Percentiles rank a stretch among this genome's conserved stretches.
Conservation (phyloP, 768 basidiomycete species). For the Wakefieldia striispora region DNA sequence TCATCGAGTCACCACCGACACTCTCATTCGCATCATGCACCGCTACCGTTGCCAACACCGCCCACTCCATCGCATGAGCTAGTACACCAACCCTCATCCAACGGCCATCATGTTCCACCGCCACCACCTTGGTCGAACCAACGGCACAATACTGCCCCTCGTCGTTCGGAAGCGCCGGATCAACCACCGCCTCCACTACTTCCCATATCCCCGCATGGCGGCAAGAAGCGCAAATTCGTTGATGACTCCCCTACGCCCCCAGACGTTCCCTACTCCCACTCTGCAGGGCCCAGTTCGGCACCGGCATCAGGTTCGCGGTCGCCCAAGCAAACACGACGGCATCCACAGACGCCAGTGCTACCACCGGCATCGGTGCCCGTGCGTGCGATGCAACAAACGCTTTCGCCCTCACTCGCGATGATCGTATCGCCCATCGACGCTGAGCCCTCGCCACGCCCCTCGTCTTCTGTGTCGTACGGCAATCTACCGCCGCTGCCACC, state of each 20-base stretch:
- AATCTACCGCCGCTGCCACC: slow-evolving; percentile 10
- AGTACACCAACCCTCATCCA: slow-evolving; percentile 27
- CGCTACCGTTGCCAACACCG: slow-evolving; percentile 31
- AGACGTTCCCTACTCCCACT: slow-evolving; percentile 8
- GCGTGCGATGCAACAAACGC: slow-evolving; percentile 34
- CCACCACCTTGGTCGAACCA: slow-evolving; percentile 35
- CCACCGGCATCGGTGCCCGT: slow-evolving; percentile 24
- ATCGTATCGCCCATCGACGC: slow-evolving; percentile 34
- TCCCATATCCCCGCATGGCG: slow-evolving; percentile 29
- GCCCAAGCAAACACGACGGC: slow-evolving; percentile 33
- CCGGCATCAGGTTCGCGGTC: slow-evolving; percentile 26
- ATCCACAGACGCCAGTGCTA: slow-evolving; percentile 33
- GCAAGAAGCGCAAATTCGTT: slow-evolving; percentile 35
- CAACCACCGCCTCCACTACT: slow-evolving; percentile 8
- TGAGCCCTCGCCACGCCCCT: slow-evolving; percentile 31
- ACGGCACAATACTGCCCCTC: slow-evolving; percentile 25
- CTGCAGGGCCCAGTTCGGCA: slow-evolving; percentile 13
- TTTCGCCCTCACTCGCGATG: slow-evolving; percentile 35
- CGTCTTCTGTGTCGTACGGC: slow-evolving; percentile 26
- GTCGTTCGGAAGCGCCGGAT: slow-evolving; percentile 28
- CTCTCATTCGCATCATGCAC: slow-evolving; percentile 29
- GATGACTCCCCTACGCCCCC: slow-evolving; percentile 32
- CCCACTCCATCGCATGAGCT: slow-evolving; percentile 36
- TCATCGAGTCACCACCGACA: slow-evolving; percentile 30
- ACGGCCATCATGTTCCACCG: slow-evolving; percentile 35